Base-by-base conservation (phyloP, 805 yeast genomes). In the Hermanozyma aechmeae region DNA sequence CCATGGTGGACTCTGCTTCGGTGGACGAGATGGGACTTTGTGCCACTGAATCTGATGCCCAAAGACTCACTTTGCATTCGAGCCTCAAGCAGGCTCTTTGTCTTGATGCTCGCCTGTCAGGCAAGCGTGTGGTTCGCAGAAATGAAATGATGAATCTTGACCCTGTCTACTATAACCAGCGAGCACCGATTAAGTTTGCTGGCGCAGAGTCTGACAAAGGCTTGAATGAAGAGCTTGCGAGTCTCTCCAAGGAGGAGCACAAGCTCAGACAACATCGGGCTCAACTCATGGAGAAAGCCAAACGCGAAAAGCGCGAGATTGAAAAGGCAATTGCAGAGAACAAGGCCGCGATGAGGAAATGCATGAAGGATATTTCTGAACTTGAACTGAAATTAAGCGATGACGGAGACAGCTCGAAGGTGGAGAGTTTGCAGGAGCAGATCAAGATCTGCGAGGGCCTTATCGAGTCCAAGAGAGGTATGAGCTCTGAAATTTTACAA, bases 21-120 rank as follows among this genome's bases (percentile, higher is more conserved):
- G 66, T 82, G 26, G 94, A 87, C 44, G 61, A 67, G 8, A 56
- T 68, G 1, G 56, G n/a, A n/a, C n/a, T n/a, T n/a, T n/a, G n/a
- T n/a, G n/a, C n/a, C n/a, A n/a, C n/a, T n/a, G n/a, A n/a, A n/a
- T n/a, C n/a, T n/a, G n/a, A n/a, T n/a, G n/a, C n/a, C n/a, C n/a
- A n/a, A n/a, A n/a, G n/a, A n/a, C n/a, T n/a, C n/a, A n/a, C n/a
- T n/a, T n/a, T n/a, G n/a, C n/a, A n/a, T n/a, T n/a, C n/a, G n/a
- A n/a, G n/a, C n/a, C n/a, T n/a, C n/a, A n/a, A n/a, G n/a, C 43
- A 53, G 30, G 71, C 44, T 3, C 35, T 31, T 16, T 34, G 42
- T 13, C 45, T 68, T n/a, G 52, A 62, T 28, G 58, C 65, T 28
- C 38, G 45, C 5, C 45, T 54, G 4, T 76, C 81, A 3, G 69